Conservation (phyloP, 2,329 filamentous ascomycete species). For the Cladophialophora yegresii region DNA sequence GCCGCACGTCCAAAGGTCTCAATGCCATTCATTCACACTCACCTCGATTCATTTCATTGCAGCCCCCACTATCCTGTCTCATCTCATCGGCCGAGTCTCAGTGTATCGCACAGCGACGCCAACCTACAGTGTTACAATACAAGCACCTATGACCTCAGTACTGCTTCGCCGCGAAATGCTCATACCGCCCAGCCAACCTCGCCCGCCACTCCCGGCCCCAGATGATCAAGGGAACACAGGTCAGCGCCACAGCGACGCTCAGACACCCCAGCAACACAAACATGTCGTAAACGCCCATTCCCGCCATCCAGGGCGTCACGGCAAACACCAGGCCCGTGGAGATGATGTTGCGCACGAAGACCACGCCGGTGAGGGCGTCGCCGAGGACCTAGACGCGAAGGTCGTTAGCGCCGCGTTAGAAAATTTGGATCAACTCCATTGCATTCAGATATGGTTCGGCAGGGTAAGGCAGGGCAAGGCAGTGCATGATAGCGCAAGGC, state of each 20-base stretch:
- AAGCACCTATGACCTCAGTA: constrained; percentile 18
- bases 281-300: constrained; percentile 46
- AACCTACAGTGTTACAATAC: not conserved
- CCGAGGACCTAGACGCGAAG: constrained; percentile 52
- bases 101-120: too few relatives aligned
- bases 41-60: too few relatives aligned
- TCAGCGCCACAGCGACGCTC: constrained; percentile 40
- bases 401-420: too few relatives aligned
- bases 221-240: constrained; percentile 38
- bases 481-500: too few relatives aligned
- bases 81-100: too few relatives aligned
- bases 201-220: constrained; percentile 43
- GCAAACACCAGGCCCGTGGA: constrained; percentile 52
- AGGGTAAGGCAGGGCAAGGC: too few relatives aligned
- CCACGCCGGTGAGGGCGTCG: constrained; percentile 51
- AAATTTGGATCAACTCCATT: too few relatives aligned
- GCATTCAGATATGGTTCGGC: not conserved
- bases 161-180: constrained; percentile 42
- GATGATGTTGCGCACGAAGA: constrained; percentile 50
- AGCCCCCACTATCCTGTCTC: too few relatives aligned
- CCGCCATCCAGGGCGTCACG: constrained; percentile 47
- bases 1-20: too few relatives aligned
- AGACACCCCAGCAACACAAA: constrained; percentile 47
- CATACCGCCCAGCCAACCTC: constrained; percentile 41
- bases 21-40: too few relatives aligned